A percentile compares a stretch with the other conserved stretches of the same genome.
Evolutionary conservation across 805 yeast species (phyloP).

Genomic region (Wickerhamomyces xylosicus): DNA sequence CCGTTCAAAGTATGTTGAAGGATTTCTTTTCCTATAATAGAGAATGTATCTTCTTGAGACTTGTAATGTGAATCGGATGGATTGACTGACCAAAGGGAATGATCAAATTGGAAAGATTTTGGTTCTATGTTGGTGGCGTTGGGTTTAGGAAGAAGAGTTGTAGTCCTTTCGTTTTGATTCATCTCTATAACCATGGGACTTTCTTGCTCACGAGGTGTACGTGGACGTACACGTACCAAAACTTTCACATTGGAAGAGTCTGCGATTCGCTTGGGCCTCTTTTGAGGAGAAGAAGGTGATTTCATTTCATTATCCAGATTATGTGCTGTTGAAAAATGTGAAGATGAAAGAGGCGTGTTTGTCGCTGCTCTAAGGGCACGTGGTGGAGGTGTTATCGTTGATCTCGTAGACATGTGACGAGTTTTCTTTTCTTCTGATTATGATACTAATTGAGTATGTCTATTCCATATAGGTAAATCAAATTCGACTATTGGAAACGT

Average conservation of each 20-base stretch:
- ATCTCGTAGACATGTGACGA: too few relatives aligned
- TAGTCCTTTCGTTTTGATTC: conserved; percentile 8
- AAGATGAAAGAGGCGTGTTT: too few relatives aligned
- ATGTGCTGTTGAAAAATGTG: too few relatives aligned
- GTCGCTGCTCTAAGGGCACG: too few relatives aligned
- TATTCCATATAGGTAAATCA: too few relatives aligned
- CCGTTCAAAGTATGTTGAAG: conserved; percentile 59
- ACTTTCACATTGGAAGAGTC: conserved; percentile 29
- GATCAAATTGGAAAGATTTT: conserved; percentile 39
- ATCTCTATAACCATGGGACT: conserved; percentile 12
- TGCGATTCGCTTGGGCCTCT: too few relatives aligned
- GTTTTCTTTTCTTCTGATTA: too few relatives aligned
- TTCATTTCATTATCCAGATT: too few relatives aligned
- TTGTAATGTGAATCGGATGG: conserved; percentile 24
- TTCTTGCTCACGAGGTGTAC: conserved; percentile 13
- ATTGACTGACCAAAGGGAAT: conserved; percentile 39
- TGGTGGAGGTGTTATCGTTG: too few relatives aligned
- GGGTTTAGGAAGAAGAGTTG: conserved; percentile 5
- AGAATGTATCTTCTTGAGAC: conserved; percentile 42
- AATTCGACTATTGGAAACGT: too few relatives aligned
- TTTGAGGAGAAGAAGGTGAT: too few relatives aligned
- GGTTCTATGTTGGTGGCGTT: conserved; percentile 4
- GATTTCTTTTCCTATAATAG: conserved; percentile 45
- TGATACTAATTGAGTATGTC: too few relatives aligned
- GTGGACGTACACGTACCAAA: conserved; percentile 43